Evolutionary conservation across 441 rosid genomes (phyloP).

Genomic region (Arabidopsis hybrid): DNA sequence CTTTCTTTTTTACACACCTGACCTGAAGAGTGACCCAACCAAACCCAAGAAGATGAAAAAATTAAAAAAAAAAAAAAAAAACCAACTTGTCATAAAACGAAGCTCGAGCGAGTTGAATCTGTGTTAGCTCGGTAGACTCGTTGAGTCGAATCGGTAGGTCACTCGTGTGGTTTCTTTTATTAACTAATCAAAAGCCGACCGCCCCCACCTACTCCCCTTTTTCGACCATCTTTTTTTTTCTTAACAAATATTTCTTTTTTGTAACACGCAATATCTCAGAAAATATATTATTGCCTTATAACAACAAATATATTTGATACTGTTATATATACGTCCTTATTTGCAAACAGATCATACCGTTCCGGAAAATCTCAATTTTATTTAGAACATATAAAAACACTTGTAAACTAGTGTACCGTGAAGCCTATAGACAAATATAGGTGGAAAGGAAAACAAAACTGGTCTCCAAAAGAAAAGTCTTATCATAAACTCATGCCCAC

Average conservation of each 20-base stretch:
- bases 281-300: constrained; percentile 18
- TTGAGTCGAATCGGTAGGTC: constrained; percentile 42
- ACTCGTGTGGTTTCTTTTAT: constrained; percentile 20
- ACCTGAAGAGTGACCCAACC: constrained; percentile 45
- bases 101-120: constrained; percentile 35
- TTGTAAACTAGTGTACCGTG: too few relatives aligned
- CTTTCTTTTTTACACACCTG: constrained; percentile 33
- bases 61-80: constrained; percentile 4
- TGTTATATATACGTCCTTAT: neutral
- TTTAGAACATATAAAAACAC: too few relatives aligned
- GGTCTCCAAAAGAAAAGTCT: too few relatives aligned
- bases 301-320: neutral
- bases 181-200: constrained; percentile 39
- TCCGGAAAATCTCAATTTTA: neutral
- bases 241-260: constrained; percentile 18
- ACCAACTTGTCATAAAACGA: constrained; percentile 7
- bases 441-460: too few relatives aligned
- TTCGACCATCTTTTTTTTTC: constrained; percentile 19
- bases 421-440: too few relatives aligned
- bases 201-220: constrained; percentile 45
- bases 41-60: constrained; percentile 6
- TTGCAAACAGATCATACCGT: neutral
- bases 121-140: constrained; percentile 19
- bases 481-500: too few relatives aligned
- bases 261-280: neutral